phyloP scores from a whole-genome alignment of 2,329 filamentous ascomycete species.

The Madurella fahalii region DNA sequence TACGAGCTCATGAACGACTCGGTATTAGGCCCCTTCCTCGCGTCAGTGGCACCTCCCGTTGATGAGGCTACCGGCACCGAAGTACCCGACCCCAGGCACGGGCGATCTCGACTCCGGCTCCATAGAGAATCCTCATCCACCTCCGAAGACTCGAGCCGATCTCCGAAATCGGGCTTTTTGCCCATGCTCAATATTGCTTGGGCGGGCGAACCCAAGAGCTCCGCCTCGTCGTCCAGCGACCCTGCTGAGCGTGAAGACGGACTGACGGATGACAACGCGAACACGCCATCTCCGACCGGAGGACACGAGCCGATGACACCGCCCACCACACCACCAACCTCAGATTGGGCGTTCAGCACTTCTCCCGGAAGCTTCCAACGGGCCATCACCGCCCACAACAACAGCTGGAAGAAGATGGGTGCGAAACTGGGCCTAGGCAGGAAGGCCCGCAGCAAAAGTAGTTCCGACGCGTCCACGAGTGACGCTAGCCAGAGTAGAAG shows the following conservation, averaged over 20 bases:
- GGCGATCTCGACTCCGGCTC: conserved; percentile 38
- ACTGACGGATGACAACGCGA: conserved; percentile 62
- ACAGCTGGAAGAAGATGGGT: conserved; percentile 62
- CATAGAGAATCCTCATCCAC: conserved; percentile 32
- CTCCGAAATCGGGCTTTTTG: conserved; percentile 42
- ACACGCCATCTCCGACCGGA: conserved; percentile 50
- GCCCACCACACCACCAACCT: conserved; percentile 65
- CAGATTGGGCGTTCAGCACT: conserved; percentile 50
- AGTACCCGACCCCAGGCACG: conserved; percentile 33
- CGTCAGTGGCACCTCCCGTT: conserved; percentile 48
- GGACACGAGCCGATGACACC: conserved; percentile 65
- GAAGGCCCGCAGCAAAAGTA: conserved; percentile 42
- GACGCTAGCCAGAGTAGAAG: conserved; percentile 32
- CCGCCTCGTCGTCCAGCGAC: conserved; percentile 45
- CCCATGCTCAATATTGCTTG: conserved; percentile 41
- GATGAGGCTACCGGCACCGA: conserved; percentile 37
- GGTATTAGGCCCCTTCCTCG: conserved; percentile 86
- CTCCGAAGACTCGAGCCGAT: conserved; percentile 38
- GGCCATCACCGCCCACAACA: conserved; percentile 51
- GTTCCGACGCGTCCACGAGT: conserved; percentile 33
- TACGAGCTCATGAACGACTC: conserved; percentile 98
- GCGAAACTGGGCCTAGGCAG: conserved; percentile 56
- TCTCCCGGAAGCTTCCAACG: conserved; percentile 53
- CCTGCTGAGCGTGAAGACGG: conserved; percentile 40
- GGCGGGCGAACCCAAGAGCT: conserved; percentile 36